A percentile compares a stretch with the other conserved stretches of the same genome.
These are phyloP conservation scores for Astrocystis sublimbata DNA, from an alignment of 495 filamentous ascomycete species.

Conservation along the genomic window DNA sequence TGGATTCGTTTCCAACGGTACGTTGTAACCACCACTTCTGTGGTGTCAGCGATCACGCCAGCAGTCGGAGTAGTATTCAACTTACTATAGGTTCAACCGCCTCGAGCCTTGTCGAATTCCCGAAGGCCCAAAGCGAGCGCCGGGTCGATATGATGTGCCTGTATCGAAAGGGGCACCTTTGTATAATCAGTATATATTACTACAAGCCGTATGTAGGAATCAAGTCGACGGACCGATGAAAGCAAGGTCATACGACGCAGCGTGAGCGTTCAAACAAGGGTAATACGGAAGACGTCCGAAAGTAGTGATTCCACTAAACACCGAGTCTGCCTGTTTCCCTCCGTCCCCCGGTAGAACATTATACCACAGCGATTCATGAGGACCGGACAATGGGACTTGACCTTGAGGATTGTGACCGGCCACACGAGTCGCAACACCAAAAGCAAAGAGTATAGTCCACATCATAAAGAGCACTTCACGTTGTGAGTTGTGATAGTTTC, in stretches of 20 bases:
- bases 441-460: slow-evolving; percentile 4
- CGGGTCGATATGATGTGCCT: slow-evolving; percentile 46
- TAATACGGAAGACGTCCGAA: slow-evolving; percentile 79
- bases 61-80: not conserved
- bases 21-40: slow-evolving; percentile 70
- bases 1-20: slow-evolving; percentile 75
- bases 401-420: slow-evolving; percentile 39
- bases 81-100: slow-evolving; percentile 65
- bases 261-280: slow-evolving; percentile 68
- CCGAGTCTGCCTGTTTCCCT: slow-evolving; percentile 58
- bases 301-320: slow-evolving; percentile 81
- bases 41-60: not conserved
- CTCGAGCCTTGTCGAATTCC: slow-evolving; percentile 81
- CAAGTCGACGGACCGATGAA: slow-evolving; percentile 75
- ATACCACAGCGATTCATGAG: slow-evolving; percentile 55
- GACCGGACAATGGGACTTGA: slow-evolving; percentile 48
- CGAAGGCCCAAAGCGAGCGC: slow-evolving; percentile 83
- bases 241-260: slow-evolving; percentile 73
- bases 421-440: slow-evolving; percentile 29
- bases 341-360: slow-evolving; percentile 58
- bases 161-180: slow-evolving; percentile 44
- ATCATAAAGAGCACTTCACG: not conserved
- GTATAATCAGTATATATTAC: slow-evolving; percentile 34
- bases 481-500: not conserved
- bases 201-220: slow-evolving; percentile 65